A percentile compares a stretch with the other conserved stretches of the same genome.
These are phyloP conservation scores for Pelagophyceae sp. DNA, from an alignment of 352 stramenopile species.

Conservation along the genomic window DNA sequence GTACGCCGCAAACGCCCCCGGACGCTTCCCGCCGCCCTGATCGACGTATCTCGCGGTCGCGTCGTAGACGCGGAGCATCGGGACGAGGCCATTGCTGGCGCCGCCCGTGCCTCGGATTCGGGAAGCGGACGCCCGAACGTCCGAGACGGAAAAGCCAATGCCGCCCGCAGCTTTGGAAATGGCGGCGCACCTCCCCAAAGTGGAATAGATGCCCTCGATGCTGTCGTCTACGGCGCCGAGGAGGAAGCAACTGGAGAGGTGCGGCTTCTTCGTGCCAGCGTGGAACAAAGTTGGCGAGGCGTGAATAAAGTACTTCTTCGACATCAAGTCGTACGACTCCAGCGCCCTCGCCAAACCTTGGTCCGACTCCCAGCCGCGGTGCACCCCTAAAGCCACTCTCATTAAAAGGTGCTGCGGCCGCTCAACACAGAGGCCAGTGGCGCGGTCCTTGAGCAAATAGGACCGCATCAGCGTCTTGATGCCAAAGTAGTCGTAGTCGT, in stretches of 20 bases:
- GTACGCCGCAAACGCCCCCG: conserved; percentile 94
- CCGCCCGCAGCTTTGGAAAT: conserved; percentile 87
- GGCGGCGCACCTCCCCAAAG: conserved; percentile 86
- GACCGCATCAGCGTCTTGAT: conserved; percentile 88
- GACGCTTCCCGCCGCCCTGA: conserved; percentile 75
- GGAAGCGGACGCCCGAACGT: conserved; percentile 87
- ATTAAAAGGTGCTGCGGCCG: conserved; percentile 91
- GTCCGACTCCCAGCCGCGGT: conserved; percentile 53
- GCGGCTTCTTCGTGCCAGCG: conserved; percentile 84
- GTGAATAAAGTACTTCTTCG: conserved; percentile 91
- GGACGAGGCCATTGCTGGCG: conserved; percentile 90
- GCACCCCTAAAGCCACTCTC: conserved; percentile 91
- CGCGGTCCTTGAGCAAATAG: conserved; percentile 42
- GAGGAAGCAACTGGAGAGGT: conserved; percentile 93
- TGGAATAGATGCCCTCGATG: conserved; percentile 97
- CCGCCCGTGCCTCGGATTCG: conserved; percentile 93
- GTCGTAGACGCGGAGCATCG: conserved; percentile 96
- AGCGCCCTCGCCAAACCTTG: conserved; percentile 47
- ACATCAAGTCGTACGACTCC: conserved; percentile 96
- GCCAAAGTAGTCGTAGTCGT: conserved; percentile 91
- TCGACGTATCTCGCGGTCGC: conserved; percentile 93
- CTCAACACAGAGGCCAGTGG: conserved; percentile 41
- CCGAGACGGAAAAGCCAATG: conserved; percentile 93
- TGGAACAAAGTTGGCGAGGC: conserved; percentile 97
- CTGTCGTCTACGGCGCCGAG: conserved; percentile 93